Evolutionary conservation across 345 rosid genomes (phyloP), one percentile per base, ranked within the genome.

Genomic region (Aquilaria sinensis): DNA sequence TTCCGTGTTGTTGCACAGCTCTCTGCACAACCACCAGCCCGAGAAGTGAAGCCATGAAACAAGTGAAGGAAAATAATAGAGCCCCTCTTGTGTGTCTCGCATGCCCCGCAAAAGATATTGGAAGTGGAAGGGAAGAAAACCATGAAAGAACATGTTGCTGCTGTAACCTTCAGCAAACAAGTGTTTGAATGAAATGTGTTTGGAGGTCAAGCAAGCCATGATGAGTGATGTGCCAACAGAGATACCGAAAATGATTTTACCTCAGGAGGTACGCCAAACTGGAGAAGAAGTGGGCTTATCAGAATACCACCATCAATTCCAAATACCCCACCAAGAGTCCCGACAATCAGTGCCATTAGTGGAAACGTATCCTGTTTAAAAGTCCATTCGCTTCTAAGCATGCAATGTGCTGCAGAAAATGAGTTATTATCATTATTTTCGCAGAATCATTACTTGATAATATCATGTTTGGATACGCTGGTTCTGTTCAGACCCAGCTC

Each of bases 271-370:
- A 88, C 76, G 11, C 94, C 87, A 9, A 90, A 82, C 29, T 83
- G 96, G 41, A 93, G 88, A 56, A 93, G 98, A 71, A 93, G 96
- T 23, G 86, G 97, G 66, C 92, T 90, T 61, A 84, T 84, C 31
- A 90, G 87, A 96, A 90, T 88, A 41, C 92, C 97, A 7, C 98
- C 96, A 47, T 97, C 98, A 59, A 93, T 85, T 46, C 97, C 98
- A 3, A 90, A 93, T 66, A 86, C 74, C 61, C 98, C 94, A n/a
- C 94, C 98, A 59, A 93, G 45, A 6, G 81, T 63, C 54, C 98
- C 98, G 2, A 97, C 96, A 61, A 83, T 31, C 5, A 90, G 69
- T 10, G 96, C 90, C 92, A 87, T 89, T 33, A 72, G 5, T 3
- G 96, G 97, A 68, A 90, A 84, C 15, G 72, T 66, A 59, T 51